Evolutionary conservation across 345 rosid genomes (phyloP), one percentile per base, ranked within the genome.

Genomic region (Nephelium lappaceum): DNA sequence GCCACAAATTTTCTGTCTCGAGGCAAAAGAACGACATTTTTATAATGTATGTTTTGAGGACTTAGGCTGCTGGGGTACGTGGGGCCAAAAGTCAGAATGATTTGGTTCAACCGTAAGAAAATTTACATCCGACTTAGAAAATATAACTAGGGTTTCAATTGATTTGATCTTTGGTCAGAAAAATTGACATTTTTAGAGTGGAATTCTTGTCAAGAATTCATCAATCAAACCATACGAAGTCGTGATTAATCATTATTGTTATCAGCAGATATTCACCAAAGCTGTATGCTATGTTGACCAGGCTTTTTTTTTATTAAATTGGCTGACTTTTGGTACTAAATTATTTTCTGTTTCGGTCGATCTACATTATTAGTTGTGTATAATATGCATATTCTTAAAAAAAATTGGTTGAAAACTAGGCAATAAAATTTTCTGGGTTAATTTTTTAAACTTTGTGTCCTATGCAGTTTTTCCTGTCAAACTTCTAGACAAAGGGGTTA

Each of bases 401-500:
- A 41, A 41, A 10, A 18, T 49, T 38, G 19, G 73, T 58, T 76
- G 45, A 77, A 74, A 71, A 43, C 69, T 24, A 66, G 10, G 42
- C 12, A 27, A 27, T 66, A 6, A 21, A 45, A 47, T 45, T 43
- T 65, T 65, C 31, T 47, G 11, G 6, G n/a, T 31, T 39, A 3
- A 31, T 31, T 31, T 53, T 27, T 39, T 53, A 14, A 23, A 41
- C 58, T 10, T 8, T 36, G 6, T n/a, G 24, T 10, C 62, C 25
- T 38, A 10, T 70, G 36, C 68, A 47, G 62, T 71, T 47, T 69
- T 72, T 55, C 55, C 23, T 65, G 53, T 86, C 86, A 81, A 77
- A 62, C 64, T 80, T 84, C 69, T 73, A 77, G 80, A 86, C 47
- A 72, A 74, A 55, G 4, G 49, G 73, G 80, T 80, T 43, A 31